Conservation (phyloP, 1,284 basidiomycete genomes). For the Cerrena zonata region DNA sequence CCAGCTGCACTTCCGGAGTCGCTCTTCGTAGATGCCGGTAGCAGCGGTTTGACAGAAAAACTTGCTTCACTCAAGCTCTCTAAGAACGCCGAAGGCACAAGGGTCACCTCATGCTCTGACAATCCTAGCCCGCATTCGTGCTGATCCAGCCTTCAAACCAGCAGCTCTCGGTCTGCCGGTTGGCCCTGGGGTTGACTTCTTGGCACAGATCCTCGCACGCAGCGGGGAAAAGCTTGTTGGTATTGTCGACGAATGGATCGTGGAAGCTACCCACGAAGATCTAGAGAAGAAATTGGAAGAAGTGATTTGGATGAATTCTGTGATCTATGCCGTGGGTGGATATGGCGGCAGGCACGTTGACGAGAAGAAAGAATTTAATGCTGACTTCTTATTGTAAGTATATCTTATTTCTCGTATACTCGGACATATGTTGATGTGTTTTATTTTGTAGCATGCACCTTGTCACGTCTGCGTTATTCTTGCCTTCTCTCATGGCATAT, state of each 20-base stretch:
- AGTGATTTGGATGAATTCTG: slow-evolving; percentile 34
- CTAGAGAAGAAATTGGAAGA: slow-evolving; percentile 41
- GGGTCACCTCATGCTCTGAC: slow-evolving; percentile 30
- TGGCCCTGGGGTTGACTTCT: slow-evolving; percentile 24
- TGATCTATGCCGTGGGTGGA: slow-evolving; percentile 41
- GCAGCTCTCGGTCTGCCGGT: slow-evolving; percentile 37
- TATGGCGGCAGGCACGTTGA: slow-evolving; percentile 21
- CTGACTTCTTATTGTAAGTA: slow-evolving; percentile 36
- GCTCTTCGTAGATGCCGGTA: slow-evolving; percentile 26
- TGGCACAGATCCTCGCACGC: slow-evolving; percentile 26
- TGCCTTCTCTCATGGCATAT: slow-evolving; percentile 29
- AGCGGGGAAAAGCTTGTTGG: slow-evolving; percentile 36
- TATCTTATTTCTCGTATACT: not conserved
- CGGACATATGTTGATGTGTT: no score
- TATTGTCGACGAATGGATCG: slow-evolving; percentile 47
- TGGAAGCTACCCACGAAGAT: slow-evolving; percentile 32
- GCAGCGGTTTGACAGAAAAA: no score
- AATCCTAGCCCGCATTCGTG: slow-evolving; percentile 34
- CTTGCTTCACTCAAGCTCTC: slow-evolving; percentile 17
- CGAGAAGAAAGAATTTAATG: slow-evolving; percentile 30
- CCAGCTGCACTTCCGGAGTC: slow-evolving; percentile 23
- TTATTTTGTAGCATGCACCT: slow-evolving; percentile 36
- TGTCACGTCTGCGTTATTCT: slow-evolving; percentile 42
- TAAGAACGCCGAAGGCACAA: no score
- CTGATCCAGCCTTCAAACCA: slow-evolving; percentile 31